Evolutionary conservation across 2,329 filamentous ascomycete genomes (phyloP).

Genomic region (Calonectria montana): DNA sequence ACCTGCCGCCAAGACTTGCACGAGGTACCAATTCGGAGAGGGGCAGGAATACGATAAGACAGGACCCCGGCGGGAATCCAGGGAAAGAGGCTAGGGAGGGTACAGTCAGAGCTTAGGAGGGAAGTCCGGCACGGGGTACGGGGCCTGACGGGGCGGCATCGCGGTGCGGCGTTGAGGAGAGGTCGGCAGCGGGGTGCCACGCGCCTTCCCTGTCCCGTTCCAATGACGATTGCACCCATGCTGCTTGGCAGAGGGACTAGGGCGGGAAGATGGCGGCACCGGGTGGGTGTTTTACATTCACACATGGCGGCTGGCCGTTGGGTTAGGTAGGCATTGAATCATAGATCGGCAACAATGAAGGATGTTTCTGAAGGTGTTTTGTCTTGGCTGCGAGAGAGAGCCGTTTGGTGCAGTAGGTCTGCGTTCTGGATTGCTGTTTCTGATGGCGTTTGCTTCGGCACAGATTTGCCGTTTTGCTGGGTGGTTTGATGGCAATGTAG

Average conservation of each 20-base stretch:
- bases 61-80: background rate
- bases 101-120: slow-evolving; percentile 14
- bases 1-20: background rate
- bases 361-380: too few relatives aligned
- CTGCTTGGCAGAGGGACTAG: slow-evolving; percentile 14
- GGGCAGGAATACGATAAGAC: slow-evolving; percentile 17
- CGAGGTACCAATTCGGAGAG: slow-evolving; percentile 11
- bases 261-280: background rate
- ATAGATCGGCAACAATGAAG: background rate
- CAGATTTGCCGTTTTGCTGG: background rate
- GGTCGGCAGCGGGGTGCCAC: slow-evolving; percentile 22
- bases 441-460: background rate
- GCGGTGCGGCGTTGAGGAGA: slow-evolving; percentile 1
- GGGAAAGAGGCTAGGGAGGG: background rate
- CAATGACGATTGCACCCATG: slow-evolving; percentile 16
- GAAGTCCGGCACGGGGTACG: background rate
- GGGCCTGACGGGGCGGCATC: slow-evolving; percentile 10
- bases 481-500: background rate
- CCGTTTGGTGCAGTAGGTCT: background rate
- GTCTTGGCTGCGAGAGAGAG: background rate
- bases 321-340: background rate
- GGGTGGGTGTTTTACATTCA: slow-evolving; percentile 1
- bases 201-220: slow-evolving; percentile 19
- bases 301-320: background rate
- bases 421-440: background rate